phyloP scores from a whole-genome alignment of 805 yeast species.

The Spencermartinsiella europaea region DNA sequence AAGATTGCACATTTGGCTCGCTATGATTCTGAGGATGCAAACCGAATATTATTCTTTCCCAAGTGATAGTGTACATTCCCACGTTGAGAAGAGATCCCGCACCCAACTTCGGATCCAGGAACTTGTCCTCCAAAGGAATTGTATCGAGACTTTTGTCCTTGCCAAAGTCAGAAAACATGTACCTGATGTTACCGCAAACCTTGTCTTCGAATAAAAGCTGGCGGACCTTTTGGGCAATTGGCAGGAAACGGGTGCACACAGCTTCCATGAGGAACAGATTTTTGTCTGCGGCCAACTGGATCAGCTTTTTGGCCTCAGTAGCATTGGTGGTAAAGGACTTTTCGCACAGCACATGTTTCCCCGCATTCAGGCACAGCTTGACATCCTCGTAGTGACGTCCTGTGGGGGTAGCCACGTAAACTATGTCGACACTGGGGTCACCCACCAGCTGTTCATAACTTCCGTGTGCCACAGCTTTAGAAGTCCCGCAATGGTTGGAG shows the following conservation, averaged over 20 bases:
- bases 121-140: background rate
- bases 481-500: background rate
- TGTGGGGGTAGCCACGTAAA: constrained; percentile 52
- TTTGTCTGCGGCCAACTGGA: constrained; percentile 38
- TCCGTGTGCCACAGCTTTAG: constrained; percentile 10
- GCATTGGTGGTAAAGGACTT: constrained; percentile 47
- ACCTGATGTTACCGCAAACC: background rate
- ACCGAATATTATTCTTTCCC: background rate
- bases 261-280: constrained; percentile 47
- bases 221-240: background rate
- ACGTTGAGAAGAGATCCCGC: constrained; percentile 1
- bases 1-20: background rate
- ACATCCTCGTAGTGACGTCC: constrained; percentile 43
- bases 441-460: constrained; percentile 39
- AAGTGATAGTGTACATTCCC: constrained; percentile 1
- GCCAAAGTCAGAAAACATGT: background rate
- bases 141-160: background rate
- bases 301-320: constrained; percentile 38
- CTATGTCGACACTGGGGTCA: constrained; percentile 39
- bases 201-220: background rate
- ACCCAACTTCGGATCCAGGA: constrained; percentile 1
- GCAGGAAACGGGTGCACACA: constrained; percentile 9
- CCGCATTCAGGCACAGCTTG: constrained; percentile 36
- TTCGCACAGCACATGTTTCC: constrained; percentile 48
- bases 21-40: background rate